Evolutionary conservation across 345 rosid genomes (phyloP), one percentile per base, ranked within the genome.

Genomic region (Citrus australasica): DNA sequence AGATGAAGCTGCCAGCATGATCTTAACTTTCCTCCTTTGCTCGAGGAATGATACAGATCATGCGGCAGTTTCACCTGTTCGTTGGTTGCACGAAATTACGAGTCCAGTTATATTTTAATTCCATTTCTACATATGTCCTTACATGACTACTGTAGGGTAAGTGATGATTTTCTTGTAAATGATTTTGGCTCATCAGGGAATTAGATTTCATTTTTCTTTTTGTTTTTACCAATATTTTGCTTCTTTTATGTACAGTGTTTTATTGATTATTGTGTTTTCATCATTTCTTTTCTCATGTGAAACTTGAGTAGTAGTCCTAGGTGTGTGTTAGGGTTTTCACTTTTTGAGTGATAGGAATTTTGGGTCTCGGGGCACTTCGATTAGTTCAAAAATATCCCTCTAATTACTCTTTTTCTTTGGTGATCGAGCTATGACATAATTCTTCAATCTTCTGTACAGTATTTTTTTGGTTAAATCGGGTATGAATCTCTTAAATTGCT

Each of bases 1-100:
- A 81, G 98, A 84, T 95, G 98, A 95, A 95, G 98, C 98, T 95
- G 98, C 98, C 98, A 95, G 98, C 98, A 92, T 95, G 98, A 95
- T 95, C 95, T 91, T 81, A 89, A 84, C 84, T 38, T 80, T 72
- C 78, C 84, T 80, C 83, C 80, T 85, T 72, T 67, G 56, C 37
- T 4, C 3, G 80, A 80, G 93, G 85, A 55, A 80, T 73, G 89
- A 82, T 84, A 13, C 85, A 94, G 97, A 94, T 94, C 98, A 90
- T 94, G 82, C 87, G 91, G 98, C 90, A 85, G 92, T 86, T 92
- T 94, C 97, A 90, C 89, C 98, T 56, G 92, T 86, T 90, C 89
- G 76, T 79, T 87, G 88, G 88, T 82, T 66, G 85, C 93, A 89
- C 87, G 85, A 70, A n/a, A 81, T 35, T 7, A 48, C 24, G 55